Percentiles rank a stretch among this genome's conserved stretches.
Conservation (phyloP, 129 eudicot species). For the Flaveria ramosissima region DNA sequence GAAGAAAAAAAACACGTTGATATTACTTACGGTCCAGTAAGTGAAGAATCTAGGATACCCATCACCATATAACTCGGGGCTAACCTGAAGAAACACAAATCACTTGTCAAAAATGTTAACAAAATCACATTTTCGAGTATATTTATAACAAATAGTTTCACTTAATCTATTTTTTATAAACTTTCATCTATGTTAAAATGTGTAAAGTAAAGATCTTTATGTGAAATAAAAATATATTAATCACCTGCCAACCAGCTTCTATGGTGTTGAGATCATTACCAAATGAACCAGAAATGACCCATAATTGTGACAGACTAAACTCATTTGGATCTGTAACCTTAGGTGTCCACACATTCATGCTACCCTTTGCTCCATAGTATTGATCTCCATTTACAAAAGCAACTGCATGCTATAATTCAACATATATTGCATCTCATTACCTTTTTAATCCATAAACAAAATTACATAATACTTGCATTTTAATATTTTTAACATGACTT, state of each 20-base stretch:
- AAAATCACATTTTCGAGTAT: not conserved
- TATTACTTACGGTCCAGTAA: constrained; percentile 84
- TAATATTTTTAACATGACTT: not conserved
- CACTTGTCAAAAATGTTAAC: constrained; percentile 2
- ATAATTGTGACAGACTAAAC: constrained; percentile 89
- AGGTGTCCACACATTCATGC: constrained; percentile 95
- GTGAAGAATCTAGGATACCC: constrained; percentile 90
- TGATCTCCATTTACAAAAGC: constrained; percentile 85
- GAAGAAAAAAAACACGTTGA: not conserved
- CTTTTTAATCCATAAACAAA: not conserved
- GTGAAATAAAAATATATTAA: not conserved
- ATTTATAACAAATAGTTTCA: not conserved
- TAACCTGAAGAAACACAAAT: constrained; percentile 56
- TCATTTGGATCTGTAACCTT: constrained; percentile 69
- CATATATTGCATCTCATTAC: not conserved
- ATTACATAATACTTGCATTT: not conserved
- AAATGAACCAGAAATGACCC: constrained; percentile 95
- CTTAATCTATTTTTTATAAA: not conserved
- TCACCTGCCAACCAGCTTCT: constrained; percentile 99
- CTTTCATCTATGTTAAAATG: not conserved
- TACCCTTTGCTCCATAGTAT: constrained; percentile 92
- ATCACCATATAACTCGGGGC: constrained; percentile 94
- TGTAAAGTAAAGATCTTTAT: not conserved
- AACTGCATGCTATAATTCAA: constrained; percentile 76
- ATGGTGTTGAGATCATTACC: constrained; percentile 98